These are phyloP conservation scores for Plasmodium yoelii DNA, from an alignment of 169 alveolate genomes.

Conservation along the genomic window DNA sequence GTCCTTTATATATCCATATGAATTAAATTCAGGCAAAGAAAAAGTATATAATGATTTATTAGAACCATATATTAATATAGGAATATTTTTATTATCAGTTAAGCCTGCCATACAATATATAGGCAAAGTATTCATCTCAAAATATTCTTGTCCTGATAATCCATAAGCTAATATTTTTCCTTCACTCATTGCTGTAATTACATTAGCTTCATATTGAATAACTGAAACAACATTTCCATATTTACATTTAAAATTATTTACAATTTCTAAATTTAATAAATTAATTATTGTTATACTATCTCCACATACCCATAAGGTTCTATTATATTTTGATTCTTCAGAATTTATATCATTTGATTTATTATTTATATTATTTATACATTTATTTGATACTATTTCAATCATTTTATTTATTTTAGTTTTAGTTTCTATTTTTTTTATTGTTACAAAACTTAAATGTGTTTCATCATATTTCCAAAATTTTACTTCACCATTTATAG, in stretches of 20 bases:
- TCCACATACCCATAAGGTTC: slow-evolving; percentile 76
- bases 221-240: slow-evolving; percentile 74
- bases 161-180: slow-evolving; percentile 71
- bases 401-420: slow-evolving; percentile 75
- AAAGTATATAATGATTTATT: slow-evolving; percentile 66
- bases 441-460: slow-evolving; percentile 48
- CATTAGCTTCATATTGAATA: slow-evolving; percentile 74
- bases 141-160: slow-evolving; percentile 45
- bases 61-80: slow-evolving; percentile 72
- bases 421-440: slow-evolving; percentile 67
- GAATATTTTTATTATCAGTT: slow-evolving; percentile 42
- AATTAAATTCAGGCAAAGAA: slow-evolving; percentile 68
- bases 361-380: slow-evolving; percentile 5
- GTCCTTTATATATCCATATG: slow-evolving; percentile 69
- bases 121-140: slow-evolving; percentile 75
- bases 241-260: slow-evolving; percentile 43
- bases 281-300: slow-evolving; percentile 73
- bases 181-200: slow-evolving; percentile 76
- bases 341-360: neutral
- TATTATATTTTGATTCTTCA: slow-evolving; percentile 40
- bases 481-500: slow-evolving; percentile 74
- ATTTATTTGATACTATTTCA: slow-evolving; percentile 51
- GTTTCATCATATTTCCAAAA: slow-evolving; percentile 75
- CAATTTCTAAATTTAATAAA: slow-evolving; percentile 59
- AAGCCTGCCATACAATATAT: slow-evolving; percentile 75